Base-by-base conservation (phyloP, 2,329 filamentous ascomycete genomes). In the Pyricularia sp. region DNA sequence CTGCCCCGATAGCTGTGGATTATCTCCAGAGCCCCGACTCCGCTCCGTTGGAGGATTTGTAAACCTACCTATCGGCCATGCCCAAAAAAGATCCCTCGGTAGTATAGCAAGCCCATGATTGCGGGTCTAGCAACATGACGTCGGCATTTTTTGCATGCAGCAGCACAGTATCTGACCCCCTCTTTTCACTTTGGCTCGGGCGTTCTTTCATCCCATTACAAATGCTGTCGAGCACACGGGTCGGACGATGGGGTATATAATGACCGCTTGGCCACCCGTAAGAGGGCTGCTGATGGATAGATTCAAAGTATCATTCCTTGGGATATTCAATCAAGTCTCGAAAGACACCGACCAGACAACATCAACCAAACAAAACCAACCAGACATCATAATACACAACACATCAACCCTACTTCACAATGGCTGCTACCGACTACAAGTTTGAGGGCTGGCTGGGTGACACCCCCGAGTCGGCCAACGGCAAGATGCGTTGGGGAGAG, bases 401-500 rank as follows among this genome's bases (percentile, higher is more conserved):
- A 17, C 58, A 61, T 61, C n/a, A n/a, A 55, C 30, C 36, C 25
- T 7, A 55, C 50, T 36, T 26, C 61, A 69, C 31, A 67, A 77
- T 71, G 71, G 76, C 79, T 72, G 69, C 75, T 4, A 76, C 75
- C 59, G 77, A 80, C 69, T 79, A 81, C 75, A 83, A 81, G 75
- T 85, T 85, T 71, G 76, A 85, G 73, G 83, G 83, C 61, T 85
- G 83, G 83, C 71, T 85, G n/a, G 83, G 82, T 72, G 75, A 79
- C 67, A 76, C 77, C 69, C 72, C 78, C 14, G 77, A 78, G 1
- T 75, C 81, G 25, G 78, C 74, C 70, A 75, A 85, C 5, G 84
- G 84, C 68, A 84, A 86, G 68, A 85, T 86, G 84, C 75, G 79
- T 36, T 86, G 84, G 84, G 79, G 78, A 59, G 78, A 84, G 69